phyloP scores from a whole-genome alignment of 2,329 filamentous ascomycete genomes.

The Clonostachys rhizophaga region DNA sequence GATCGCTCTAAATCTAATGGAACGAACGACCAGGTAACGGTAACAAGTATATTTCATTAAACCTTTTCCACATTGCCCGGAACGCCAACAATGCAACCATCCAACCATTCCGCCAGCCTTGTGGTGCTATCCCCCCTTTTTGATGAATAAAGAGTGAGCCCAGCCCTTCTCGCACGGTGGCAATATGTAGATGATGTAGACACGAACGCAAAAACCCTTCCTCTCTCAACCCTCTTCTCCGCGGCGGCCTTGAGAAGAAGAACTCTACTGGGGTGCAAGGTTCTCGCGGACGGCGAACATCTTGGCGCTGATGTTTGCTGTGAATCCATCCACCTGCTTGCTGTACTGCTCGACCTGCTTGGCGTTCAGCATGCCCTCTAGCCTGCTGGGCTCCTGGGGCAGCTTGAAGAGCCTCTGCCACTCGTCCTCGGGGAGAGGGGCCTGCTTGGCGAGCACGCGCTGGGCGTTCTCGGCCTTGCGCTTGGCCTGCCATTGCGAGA shows the following conservation, averaged over 20 bases:
- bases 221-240: background rate
- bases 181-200: background rate
- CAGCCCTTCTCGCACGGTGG: background rate
- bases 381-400: constrained; percentile 84
- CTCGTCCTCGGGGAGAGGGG: constrained; percentile 88
- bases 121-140: background rate
- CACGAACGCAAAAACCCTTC: background rate
- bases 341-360: constrained; percentile 98
- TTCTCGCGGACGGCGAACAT: constrained; percentile 92
- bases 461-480: constrained; percentile 92
- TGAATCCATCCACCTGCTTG: constrained; percentile 94
- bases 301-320: constrained; percentile 86
- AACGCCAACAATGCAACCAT: constrained; percentile 35
- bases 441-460: constrained; percentile 80
- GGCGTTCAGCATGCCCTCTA: constrained; percentile 92
- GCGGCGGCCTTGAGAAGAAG: background rate
- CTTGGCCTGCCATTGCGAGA: constrained; percentile 94
- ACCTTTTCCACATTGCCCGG: constrained; percentile 28
- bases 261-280: constrained; percentile 48
- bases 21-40: background rate
- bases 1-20: constrained; percentile 2
- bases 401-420: constrained; percentile 99
- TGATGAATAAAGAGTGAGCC: too few relatives aligned
- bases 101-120: constrained; percentile 14
- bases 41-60: constrained; percentile 15